Conservation (phyloP, 108 stramenopile genomes). For the Cyclotella cryptica region DNA sequence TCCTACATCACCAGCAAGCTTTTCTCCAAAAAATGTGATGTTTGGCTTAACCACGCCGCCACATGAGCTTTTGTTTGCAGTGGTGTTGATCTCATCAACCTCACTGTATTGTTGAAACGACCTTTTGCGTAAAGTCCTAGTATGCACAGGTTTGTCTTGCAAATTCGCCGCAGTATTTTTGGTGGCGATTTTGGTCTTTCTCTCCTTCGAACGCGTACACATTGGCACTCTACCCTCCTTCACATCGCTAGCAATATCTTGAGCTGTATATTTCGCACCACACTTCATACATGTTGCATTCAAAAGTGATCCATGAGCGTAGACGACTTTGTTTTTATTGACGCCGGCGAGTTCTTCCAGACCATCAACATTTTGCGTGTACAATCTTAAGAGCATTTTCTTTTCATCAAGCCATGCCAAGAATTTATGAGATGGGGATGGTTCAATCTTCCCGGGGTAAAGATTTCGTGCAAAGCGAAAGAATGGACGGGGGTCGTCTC, state of each 20-base stretch:
- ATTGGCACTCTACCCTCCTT: slow-evolving; percentile 59
- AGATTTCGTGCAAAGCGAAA: slow-evolving; percentile 51
- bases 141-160: slow-evolving; percentile 2
- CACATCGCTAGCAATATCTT: slow-evolving; percentile 65
- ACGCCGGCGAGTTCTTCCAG: slow-evolving; percentile 77
- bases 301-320: slow-evolving; percentile 82
- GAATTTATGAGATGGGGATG: slow-evolving; percentile 78
- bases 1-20: slow-evolving; percentile 61
- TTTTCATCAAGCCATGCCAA: slow-evolving; percentile 69
- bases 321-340: slow-evolving; percentile 66
- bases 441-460: slow-evolving; percentile 52
- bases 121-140: slow-evolving; percentile 8
- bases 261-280: slow-evolving; percentile 52
- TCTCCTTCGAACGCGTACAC: slow-evolving; percentile 49
- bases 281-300: slow-evolving; percentile 73
- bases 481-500: slow-evolving; percentile 79
- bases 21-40: slow-evolving; percentile 90
- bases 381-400: slow-evolving; percentile 71
- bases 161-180: not conserved
- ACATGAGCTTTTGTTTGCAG: slow-evolving; percentile 45
- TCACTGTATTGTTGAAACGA: slow-evolving; percentile 13
- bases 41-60: slow-evolving; percentile 86
- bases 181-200: slow-evolving; percentile 27
- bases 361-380: slow-evolving; percentile 89
- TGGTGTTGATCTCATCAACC: slow-evolving; percentile 1